Percentiles rank a stretch among this genome's conserved stretches.
These are phyloP conservation scores for Allantophomopsis cytisporea DNA, from an alignment of 2,329 filamentous ascomycete genomes.

Conservation along the genomic window DNA sequence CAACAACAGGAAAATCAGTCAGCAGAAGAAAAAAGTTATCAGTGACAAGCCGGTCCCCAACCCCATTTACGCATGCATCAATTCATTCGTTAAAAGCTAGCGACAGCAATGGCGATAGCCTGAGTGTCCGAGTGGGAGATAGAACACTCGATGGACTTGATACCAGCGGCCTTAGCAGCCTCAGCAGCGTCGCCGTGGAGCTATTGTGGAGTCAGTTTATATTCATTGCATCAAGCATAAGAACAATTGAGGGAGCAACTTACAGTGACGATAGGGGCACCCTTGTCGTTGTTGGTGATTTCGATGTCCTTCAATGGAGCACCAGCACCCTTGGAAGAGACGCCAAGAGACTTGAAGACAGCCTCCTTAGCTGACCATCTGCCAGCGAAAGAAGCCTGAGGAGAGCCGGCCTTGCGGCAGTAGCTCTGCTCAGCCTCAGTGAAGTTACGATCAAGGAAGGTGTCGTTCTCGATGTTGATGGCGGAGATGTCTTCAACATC, in stretches of 20 bases:
- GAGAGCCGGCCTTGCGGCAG: constrained; percentile 65
- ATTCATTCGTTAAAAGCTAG: constrained; percentile 47
- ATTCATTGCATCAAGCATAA: background rate
- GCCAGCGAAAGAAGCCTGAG: constrained; percentile 84
- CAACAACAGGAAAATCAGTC: no score
- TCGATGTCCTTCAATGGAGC: constrained; percentile 92
- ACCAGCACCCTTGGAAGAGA: constrained; percentile 75
- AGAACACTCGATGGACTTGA: constrained; percentile 82
- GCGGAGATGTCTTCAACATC: constrained; percentile 83
- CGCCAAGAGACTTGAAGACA: constrained; percentile 93
- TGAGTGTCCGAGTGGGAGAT: constrained; percentile 94
- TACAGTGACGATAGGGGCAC: constrained; percentile 76
- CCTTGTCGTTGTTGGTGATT: constrained; percentile 67
- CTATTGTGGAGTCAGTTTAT: constrained; percentile 28
- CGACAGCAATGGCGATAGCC: constrained; percentile 86
- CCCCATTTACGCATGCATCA: background rate
- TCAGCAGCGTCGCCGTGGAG: constrained; percentile 74
- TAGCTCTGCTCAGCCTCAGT: constrained; percentile 74
- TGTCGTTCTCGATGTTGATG: constrained; percentile 88
- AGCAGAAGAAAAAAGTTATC: no score
- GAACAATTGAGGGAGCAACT: constrained; percentile 23
- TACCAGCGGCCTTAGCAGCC: constrained; percentile 73
- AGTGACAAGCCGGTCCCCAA: background rate
- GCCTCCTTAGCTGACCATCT: constrained; percentile 98
- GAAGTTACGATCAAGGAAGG: constrained; percentile 91